Base-by-base conservation (phyloP, 345 rosid species). In the Psidium guajava region DNA sequence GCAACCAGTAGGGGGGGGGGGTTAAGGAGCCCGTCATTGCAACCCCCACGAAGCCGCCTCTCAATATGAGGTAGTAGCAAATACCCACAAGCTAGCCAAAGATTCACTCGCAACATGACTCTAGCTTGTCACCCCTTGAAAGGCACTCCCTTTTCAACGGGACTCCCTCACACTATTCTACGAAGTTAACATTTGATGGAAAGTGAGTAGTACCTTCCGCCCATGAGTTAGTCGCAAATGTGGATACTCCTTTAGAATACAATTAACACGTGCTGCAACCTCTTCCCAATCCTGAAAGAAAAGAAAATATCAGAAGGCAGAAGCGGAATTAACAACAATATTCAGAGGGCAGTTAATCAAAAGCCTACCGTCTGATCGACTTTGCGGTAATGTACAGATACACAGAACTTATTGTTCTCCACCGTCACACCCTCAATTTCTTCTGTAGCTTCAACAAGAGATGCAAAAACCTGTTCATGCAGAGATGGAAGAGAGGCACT, bases 341-440 rank as follows among this genome's bases (percentile, higher is more conserved):
- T 10, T 59, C 58, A 81, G 50, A 52, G 49, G 64, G 32, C 53
- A 86, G 27, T 25, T 50, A 42, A 61, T 52, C 21, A 21, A 8
- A 20, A 21, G 54, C 81, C 36, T 85, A 93, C 99, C 93, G 92
- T 88, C 83, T 91, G 94, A 84, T 95, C 98, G 54, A 96, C 99
- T 42, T 94, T 97, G 64, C 99, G 98, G 87, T 94, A 97, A 90
- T 97, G 99, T 59, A 97, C 98, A 82, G 99, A 96, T 84, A 94
- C 92, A 25, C 98, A 96, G 91, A 96, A 97, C 90, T 93, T 97
- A 85, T 97, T 95, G 87, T 93, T 92, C 91, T 97, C 99, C 40
- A 97, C 96, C 73, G 87, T 92, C 57, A 91, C 96, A 12, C 99
- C 98, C 81, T 92, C 86, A 83, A 97, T 94, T 20, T 90, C 93